Evolutionary conservation across 2,329 filamentous ascomycete species (phyloP), one percentile per base, ranked within the genome.

Genomic region (Dryadomyces quercivorus): DNA sequence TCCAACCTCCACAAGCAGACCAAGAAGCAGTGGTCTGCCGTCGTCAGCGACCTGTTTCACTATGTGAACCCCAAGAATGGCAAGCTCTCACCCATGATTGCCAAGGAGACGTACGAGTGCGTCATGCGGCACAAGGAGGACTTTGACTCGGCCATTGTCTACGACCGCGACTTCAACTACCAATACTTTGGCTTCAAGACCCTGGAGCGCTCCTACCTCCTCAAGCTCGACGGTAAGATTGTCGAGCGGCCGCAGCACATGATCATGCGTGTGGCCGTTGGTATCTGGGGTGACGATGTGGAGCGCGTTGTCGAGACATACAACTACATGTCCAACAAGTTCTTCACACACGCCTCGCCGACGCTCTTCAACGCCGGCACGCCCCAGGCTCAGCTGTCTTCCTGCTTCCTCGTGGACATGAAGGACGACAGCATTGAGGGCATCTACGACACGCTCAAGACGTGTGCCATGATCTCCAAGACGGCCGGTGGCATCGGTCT

Each of bases 141-240:
- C 73, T 81, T 98, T 56, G 95, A 98, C 77, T 97, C 92, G 46
- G 93, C 93, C 65, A 97, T 98, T 69, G 92, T 98, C 64, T 98
- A 97, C 66, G 93, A 98, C 75, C 87, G 93, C 63, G 93, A 98
- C 70, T 98, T 98, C 81, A 96, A 97, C 81, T 98, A 98, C 77
- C 93, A 98, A 76, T 98, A 95, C 76, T 98, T 98, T 66, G 93
- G 93, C 60, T 98, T 98, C 84, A 98, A 98, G 82, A 98, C 93
- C 8, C 77, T 98, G 43, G 93, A 98, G 77, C 85, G 93, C 58
- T 98, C 93, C 66, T 98, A 98, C 67, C 85, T 98, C 52, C 84
- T 98, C 62, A 91, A 94, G 68, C 86, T 97, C 61, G 81, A 96
- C 64, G 91, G 90, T 69, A 95, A 96, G 75, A 89, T 97, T 67